Evolutionary conservation across 1,284 basidiomycete genomes (phyloP).

Genomic region (Ceraceosorus bombacis): DNA sequence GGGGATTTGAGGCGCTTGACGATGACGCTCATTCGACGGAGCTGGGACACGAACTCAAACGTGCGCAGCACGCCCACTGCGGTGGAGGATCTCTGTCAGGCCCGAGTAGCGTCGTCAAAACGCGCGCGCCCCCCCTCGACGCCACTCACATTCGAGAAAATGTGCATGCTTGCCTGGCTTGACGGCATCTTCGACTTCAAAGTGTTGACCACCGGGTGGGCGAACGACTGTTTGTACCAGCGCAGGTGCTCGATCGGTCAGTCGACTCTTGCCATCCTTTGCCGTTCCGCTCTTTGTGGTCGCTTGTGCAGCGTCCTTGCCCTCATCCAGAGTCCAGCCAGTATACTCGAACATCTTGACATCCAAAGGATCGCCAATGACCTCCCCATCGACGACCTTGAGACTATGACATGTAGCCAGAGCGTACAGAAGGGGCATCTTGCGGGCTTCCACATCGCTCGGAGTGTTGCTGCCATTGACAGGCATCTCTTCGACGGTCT

Average conservation of each 20-base stretch:
- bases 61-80: constrained; percentile 75
- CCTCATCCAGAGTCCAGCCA: constrained; percentile 91
- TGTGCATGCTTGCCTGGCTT: constrained; percentile 76
- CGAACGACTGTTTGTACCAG: constrained; percentile 94
- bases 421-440: constrained; percentile 80
- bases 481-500: constrained; percentile 79
- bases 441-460: constrained; percentile 55
- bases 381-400: constrained; percentile 79
- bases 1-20: constrained; percentile 88
- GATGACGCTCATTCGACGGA: constrained; percentile 93
- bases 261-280: constrained; percentile 41
- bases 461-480: constrained; percentile 49
- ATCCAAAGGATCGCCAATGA: constrained; percentile 92
- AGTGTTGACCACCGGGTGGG: constrained; percentile 81
- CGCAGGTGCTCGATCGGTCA: constrained; percentile 69
- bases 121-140: neutral
- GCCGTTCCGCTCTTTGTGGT: constrained; percentile 38
- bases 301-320: constrained; percentile 31
- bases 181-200: constrained; percentile 84
- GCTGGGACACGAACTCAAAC: constrained; percentile 89
- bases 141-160: constrained; percentile 64
- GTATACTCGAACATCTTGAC: constrained; percentile 86
- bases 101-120: no score
- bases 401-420: constrained; percentile 93
- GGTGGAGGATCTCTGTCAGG: neutral